Conservation (phyloP, 345 rosid species). For the Bretschneidera sinensis region DNA sequence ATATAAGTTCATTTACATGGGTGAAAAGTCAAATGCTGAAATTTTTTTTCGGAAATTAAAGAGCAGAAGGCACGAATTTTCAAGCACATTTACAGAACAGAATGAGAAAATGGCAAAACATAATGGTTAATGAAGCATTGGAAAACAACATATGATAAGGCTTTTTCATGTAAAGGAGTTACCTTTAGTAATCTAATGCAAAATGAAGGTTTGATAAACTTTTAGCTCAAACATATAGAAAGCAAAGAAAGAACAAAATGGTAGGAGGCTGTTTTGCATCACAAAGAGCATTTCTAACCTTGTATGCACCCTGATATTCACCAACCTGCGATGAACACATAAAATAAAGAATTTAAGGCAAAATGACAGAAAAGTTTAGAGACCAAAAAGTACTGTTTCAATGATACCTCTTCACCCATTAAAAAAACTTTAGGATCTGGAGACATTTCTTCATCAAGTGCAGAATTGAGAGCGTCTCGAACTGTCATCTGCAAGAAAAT, state of each 20-base stretch:
- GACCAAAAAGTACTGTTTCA: not conserved
- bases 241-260: not conserved
- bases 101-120: not conserved
- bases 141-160: too few relatives aligned
- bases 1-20: too few relatives aligned
- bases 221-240: constrained; percentile 6
- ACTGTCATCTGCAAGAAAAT: constrained; percentile 59
- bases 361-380: not conserved
- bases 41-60: not conserved
- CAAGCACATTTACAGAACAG: not conserved
- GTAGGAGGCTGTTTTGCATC: not conserved
- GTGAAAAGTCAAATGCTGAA: constrained; percentile 10
- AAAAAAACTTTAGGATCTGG: constrained; percentile 87
- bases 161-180: constrained; percentile 3
- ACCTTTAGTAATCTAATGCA: constrained; percentile 68
- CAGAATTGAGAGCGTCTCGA: constrained; percentile 80
- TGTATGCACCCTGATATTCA: constrained; percentile 98
- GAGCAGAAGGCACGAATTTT: not conserved
- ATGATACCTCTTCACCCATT: constrained; percentile 91
- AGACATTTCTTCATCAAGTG: constrained; percentile 92
- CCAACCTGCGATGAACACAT: constrained; percentile 64
- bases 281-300: constrained; percentile 44
- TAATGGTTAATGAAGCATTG: constrained; percentile 1
- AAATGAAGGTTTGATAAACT: constrained; percentile 6
- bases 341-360: constrained; percentile 9